Evolutionary conservation across 768 basidiomycete species (phyloP).

Genomic region (Termitomyces sp.): DNA sequence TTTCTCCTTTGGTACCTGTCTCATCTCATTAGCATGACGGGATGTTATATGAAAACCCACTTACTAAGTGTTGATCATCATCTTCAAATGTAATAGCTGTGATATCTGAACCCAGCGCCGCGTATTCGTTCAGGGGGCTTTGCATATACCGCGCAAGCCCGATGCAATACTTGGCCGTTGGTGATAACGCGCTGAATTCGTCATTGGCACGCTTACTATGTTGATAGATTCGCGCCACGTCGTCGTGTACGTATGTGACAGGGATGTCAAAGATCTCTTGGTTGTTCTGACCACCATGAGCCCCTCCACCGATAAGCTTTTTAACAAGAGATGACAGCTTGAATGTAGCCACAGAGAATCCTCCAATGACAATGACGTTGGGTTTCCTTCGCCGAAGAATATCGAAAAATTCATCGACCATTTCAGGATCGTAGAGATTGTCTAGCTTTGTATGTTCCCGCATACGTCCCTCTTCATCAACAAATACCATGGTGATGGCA

Average conservation of each 20-base stretch:
- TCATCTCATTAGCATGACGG: background rate
- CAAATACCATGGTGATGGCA: conserved; percentile 74
- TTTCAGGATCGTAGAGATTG: conserved; percentile 70
- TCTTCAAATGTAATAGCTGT: conserved; percentile 79
- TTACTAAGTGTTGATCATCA: conserved; percentile 82
- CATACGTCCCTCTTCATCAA: conserved; percentile 85
- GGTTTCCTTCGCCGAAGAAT: conserved; percentile 80
- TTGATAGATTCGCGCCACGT: conserved; percentile 91
- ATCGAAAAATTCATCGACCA: conserved; percentile 70
- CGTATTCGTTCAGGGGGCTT: conserved; percentile 91
- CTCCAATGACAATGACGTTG: conserved; percentile 84
- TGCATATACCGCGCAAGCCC: conserved; percentile 91
- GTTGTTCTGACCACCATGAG: conserved; percentile 12
- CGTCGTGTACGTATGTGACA: conserved; percentile 82
- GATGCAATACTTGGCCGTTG: conserved; percentile 86
- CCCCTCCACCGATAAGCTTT: conserved; percentile 30
- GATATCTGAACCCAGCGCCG: conserved; percentile 83
- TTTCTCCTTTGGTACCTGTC: conserved; percentile 84
- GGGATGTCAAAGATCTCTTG: conserved; percentile 54
- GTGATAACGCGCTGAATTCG: conserved; percentile 76
- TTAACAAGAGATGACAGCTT: conserved; percentile 64
- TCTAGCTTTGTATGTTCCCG: conserved; percentile 90
- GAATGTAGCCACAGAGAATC: conserved; percentile 78
- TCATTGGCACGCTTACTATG: conserved; percentile 79
- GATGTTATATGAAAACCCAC: conserved; percentile 6